Evolutionary conservation across 805 yeast species (phyloP).

Genomic region (Yarrowia sp.): DNA sequence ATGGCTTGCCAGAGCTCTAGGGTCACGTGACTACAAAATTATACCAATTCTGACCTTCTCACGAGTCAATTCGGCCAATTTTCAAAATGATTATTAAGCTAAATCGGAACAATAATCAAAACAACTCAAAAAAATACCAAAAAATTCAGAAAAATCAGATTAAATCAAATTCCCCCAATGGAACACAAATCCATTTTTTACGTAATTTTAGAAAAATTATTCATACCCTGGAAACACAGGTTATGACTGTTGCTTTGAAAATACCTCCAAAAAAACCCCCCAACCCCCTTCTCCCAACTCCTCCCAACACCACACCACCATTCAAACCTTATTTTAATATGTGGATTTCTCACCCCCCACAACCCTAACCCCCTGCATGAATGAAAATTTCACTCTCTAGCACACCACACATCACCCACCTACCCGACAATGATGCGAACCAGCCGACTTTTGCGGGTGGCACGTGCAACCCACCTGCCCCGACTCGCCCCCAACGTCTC

Average conservation of each 20-base stretch:
- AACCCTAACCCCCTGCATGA: neutral
- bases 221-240: too few relatives aligned
- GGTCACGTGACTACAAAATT: too few relatives aligned
- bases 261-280: neutral
- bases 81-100: too few relatives aligned
- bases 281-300: too few relatives aligned
- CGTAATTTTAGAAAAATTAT: too few relatives aligned
- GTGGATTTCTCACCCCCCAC: neutral
- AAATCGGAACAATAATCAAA: too few relatives aligned
- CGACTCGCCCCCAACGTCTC: neutral
- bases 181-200: too few relatives aligned
- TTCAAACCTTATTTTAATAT: neutral
- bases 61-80: too few relatives aligned
- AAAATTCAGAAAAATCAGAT: neutral
- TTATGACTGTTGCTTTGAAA: neutral
- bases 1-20: too few relatives aligned
- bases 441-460: conserved; percentile 4
- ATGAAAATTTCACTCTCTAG: neutral
- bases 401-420: neutral
- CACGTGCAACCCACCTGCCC: neutral
- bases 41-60: too few relatives aligned
- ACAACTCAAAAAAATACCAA: neutral
- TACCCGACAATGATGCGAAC: neutral
- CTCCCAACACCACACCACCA: neutral
- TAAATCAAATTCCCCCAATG: too few relatives aligned